Base-by-base conservation (phyloP, 192 early-diverging fungal species). In the Backusella tuberculispora region DNA sequence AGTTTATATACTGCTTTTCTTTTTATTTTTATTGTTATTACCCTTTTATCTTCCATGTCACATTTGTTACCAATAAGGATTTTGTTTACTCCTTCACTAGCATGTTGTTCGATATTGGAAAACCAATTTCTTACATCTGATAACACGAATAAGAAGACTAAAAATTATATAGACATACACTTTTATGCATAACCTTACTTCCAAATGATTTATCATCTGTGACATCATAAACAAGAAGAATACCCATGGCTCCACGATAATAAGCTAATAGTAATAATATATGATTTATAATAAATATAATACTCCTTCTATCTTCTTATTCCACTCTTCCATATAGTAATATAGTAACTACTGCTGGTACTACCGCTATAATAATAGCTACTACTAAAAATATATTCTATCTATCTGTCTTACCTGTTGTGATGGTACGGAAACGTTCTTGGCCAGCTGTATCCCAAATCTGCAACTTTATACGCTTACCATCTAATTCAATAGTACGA, bases 361-460 rank as follows among this genome's bases (percentile, higher is more conserved):
- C 10, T 66, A 14, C 63, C 15, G 3, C 63, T 64, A 8, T 65
- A 8, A 12, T 15, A 15, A 9, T 38, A 6, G 9, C 24, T 34
- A 12, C 15, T 6, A 17, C 41, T 12, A 8, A 26, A 9, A 38
- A 21, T 47, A 24, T 45, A 14, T 69, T 7, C 1, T 13, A 17
- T 40, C 42, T 46, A 7, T 21, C 10, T 60, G 44, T 60, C 50
- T 68, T 86, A 95, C 94, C 94, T 13, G 97, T 98, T 13, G 97
- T 99, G 73, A 99, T 99, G 46, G 97, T 99, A 76, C 98, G 92
- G 89, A 98, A 99, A 68, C 98, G 92, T 82, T 99, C 98, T 86
- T 98, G 98, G 45, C 98, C 97, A 37, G 97, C 97, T 7, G 97
- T 99, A 85, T 99, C 97, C 98, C 98, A 99, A 75, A 99, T 99